Percentiles rank a stretch among this genome's conserved stretches.
Conservation (phyloP, 2,329 filamentous ascomycete genomes). For the Alternaria sp. region DNA sequence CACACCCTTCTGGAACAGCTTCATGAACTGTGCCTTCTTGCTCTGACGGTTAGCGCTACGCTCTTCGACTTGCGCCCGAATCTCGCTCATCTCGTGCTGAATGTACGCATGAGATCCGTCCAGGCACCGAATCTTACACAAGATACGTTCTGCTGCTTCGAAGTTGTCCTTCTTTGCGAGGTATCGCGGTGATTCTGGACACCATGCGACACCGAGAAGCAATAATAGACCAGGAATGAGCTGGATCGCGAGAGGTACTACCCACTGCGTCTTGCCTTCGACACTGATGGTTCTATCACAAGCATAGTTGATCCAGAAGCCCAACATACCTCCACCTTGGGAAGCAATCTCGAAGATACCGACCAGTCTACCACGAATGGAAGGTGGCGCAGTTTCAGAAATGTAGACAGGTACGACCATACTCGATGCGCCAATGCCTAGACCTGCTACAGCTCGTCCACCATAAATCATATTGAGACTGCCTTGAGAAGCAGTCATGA, state of each 20-base stretch:
- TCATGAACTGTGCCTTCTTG: slow-evolving; percentile 45
- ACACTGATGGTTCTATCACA: slow-evolving; percentile 54
- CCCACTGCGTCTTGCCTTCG: slow-evolving; percentile 65
- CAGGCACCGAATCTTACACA: slow-evolving; percentile 58
- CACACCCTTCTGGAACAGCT: slow-evolving; percentile 51
- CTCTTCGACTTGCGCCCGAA: slow-evolving; percentile 50
- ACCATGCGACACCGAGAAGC: slow-evolving; percentile 48
- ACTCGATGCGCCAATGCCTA: slow-evolving; percentile 51
- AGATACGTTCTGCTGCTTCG: slow-evolving; percentile 53
- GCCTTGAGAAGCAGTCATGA: slow-evolving; percentile 52
- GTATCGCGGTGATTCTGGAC: slow-evolving; percentile 50
- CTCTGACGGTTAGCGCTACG: slow-evolving; percentile 41
- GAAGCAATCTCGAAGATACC: slow-evolving; percentile 74
- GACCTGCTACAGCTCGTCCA: slow-evolving; percentile 50
- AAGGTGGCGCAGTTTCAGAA: slow-evolving; percentile 62
- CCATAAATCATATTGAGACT: slow-evolving; percentile 49
- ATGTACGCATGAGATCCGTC: slow-evolving; percentile 55
- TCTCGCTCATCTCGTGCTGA: slow-evolving; percentile 60
- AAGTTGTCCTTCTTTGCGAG: slow-evolving; percentile 41
- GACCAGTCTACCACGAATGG: slow-evolving; percentile 70
- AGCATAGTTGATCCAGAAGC: slow-evolving; percentile 57
- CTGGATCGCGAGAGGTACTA: slow-evolving; percentile 66
- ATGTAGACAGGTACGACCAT: slow-evolving; percentile 53
- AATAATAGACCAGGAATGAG: slow-evolving; percentile 53
- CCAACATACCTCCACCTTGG: slow-evolving; percentile 66